Base-by-base conservation (phyloP, 2,329 filamentous ascomycete species). In the Niveomyces coronatus region DNA sequence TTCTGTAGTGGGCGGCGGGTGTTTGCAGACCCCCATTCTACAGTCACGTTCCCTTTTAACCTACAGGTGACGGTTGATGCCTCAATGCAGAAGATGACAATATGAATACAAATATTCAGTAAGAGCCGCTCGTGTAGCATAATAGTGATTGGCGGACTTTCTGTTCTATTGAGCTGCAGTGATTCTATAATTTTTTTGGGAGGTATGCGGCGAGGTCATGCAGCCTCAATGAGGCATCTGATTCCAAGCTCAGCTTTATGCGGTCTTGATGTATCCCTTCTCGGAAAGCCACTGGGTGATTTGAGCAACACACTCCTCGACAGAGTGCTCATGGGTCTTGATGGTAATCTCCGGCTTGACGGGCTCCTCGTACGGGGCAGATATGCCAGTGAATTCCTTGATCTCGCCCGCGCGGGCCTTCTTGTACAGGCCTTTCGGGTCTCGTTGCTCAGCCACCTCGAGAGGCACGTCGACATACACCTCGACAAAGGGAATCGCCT, bases 361-460 rank as follows among this genome's bases (percentile, higher is more conserved):
- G 5, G 91, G 91, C 44, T 78, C 85, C 74, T 98, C 91, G 59
- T 98, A 98, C 2, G 91, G 91, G 20, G 89, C 87, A 48, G 82
- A 88, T 53, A 96, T 86, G 40, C 91, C 91, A 2, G 91, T 98
- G 59, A 98, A 98, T 50, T 96, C 86, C 64, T 93, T 91, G 63
- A 96, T 96, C 61, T 93, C 79, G 31, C 91, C 91, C 36, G 84
- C 81, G 31, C 89, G 71, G 10, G 91, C 91, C 76, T 94, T 94
- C 74, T 94, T 94, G 68, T 98, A 98, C 44, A 96, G 67, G 5
- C 89, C 91, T 76, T 98, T 98, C 34, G 91, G 91, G 57, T 98
- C 91, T 46, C 91, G 79, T 74, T 89, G 71, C 75, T 96, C 89
- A 26, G 91, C 89, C 31, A 91, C 85, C 62, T 86, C 85, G 49